Conservation (phyloP, 2,329 filamentous ascomycete genomes). For the Curvularia sp. region DNA sequence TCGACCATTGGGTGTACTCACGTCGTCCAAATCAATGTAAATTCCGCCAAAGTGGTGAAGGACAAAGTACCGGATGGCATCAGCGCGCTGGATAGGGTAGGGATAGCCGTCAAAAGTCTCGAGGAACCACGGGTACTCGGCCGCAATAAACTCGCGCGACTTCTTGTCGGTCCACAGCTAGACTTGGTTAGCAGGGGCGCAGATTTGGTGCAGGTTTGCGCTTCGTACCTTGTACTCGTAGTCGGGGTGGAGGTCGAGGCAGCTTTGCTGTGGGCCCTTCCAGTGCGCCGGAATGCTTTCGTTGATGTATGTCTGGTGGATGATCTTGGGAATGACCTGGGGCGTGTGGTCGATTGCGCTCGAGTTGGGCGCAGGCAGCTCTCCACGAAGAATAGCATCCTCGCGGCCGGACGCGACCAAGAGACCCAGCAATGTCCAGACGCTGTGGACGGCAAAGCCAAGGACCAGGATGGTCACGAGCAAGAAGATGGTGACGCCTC, state of each 20-base stretch:
- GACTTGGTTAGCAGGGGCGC: conserved; percentile 19
- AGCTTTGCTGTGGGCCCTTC: conserved; percentile 70
- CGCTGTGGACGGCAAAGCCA: conserved; percentile 68
- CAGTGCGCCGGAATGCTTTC: conserved; percentile 72
- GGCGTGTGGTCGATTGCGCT: conserved; percentile 63
- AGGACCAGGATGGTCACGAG: conserved; percentile 70
- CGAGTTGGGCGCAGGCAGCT: conserved; percentile 71
- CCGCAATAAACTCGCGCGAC: conserved; percentile 73
- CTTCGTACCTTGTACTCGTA: conserved; percentile 73
- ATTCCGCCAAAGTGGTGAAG: conserved; percentile 79
- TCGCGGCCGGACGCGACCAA: conserved; percentile 71
- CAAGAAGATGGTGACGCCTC: conserved; percentile 68
- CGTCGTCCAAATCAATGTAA: conserved; percentile 80
- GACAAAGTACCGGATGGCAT: conserved; percentile 81
- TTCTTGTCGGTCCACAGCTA: conserved; percentile 79
- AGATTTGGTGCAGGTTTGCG: conserved; percentile 28
- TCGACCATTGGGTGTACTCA: conserved; percentile 41
- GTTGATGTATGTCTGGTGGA: conserved; percentile 79
- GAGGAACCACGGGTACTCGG: conserved; percentile 75
- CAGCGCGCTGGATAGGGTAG: conserved; percentile 78
- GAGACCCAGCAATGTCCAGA: conserved; percentile 74
- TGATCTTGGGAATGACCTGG: conserved; percentile 76
- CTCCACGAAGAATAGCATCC: conserved; percentile 71
- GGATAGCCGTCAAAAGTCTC: conserved; percentile 76
- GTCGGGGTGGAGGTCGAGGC: conserved; percentile 70